Evolutionary conservation across 2,329 filamentous ascomycete species (phyloP), one percentile per base, ranked within the genome.

Genomic region (Penicillium fuscoglaucum): DNA sequence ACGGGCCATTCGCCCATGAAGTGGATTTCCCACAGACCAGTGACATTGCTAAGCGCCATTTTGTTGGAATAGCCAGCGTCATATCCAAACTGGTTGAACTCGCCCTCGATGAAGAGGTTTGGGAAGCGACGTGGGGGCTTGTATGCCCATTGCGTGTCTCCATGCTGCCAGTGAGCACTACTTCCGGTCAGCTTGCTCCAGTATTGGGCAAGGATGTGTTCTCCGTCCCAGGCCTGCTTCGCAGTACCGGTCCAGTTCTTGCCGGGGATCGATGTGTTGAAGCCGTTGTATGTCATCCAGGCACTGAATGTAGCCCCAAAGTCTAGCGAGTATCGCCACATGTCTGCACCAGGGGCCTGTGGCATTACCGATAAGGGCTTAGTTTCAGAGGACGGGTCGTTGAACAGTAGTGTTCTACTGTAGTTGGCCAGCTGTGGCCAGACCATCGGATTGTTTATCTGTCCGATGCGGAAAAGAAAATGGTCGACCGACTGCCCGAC

Each of bases 1-100:
- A 82, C 81, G 1, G 86, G 86, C 82, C 84, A 88, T 68, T 89
- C 86, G 6, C 80, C 78, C 77, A 87, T 83, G 61, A 87, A 84
- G 64, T 84, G 78, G 62, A 82, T 84, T 21, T 77, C 74, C 86
- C 86, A 89, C 2, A 73, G 73, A 26, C 79, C 78, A 51, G 83
- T 78, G 26, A 73, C 68, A 5, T 49, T 55, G 39, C 78, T 74
- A 43, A 83, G 77, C 15, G 75, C 63, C 75, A 87, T 81, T 8
- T 72, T 62, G 57, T 86, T 85, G 3, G 76, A 69, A n/a, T 88
- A 68, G 7, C 86, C 86, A 28, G 78, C 78, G 64, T 89, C 86
- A 67, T 82, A 88, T 17, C 86, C 86, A 66, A 83, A 89, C 60
- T 84, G 79, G 68, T 89, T 89, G 72, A 82, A 88, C 0, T 79